Conservation (phyloP, 2,329 filamentous ascomycete species). For the Monosporascus sp. region DNA sequence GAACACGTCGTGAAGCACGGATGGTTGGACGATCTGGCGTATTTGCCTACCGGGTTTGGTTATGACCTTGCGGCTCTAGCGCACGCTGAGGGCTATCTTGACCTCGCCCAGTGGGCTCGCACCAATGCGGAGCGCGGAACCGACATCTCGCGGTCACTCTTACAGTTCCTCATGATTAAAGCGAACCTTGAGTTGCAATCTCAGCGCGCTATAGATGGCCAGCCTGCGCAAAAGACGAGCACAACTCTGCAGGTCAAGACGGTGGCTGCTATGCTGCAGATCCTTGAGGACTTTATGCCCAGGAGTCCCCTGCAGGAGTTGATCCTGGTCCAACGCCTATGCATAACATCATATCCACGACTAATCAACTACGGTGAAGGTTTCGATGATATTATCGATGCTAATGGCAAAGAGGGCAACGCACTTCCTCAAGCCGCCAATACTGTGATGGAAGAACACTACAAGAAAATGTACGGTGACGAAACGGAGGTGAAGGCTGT, state of each 20-base stretch:
- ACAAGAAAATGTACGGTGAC: slow-evolving; percentile 95
- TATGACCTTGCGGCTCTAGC: slow-evolving; percentile 83
- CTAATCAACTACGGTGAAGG: slow-evolving; percentile 95
- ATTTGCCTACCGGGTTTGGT: slow-evolving; percentile 76
- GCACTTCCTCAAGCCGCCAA: slow-evolving; percentile 74
- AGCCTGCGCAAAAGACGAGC: slow-evolving; percentile 53
- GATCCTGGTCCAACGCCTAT: slow-evolving; percentile 76
- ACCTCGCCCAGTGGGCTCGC: slow-evolving; percentile 76
- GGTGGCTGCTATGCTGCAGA: slow-evolving; percentile 72
- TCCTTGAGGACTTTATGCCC: slow-evolving; percentile 67
- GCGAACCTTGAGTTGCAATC: slow-evolving; percentile 72
- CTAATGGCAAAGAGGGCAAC: slow-evolving; percentile 78
- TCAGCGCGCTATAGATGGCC: slow-evolving; percentile 64
- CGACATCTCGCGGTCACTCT: slow-evolving; percentile 65
- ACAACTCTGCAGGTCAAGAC: slow-evolving; percentile 81
- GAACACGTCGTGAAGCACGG: slow-evolving; percentile 76
- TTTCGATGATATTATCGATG: slow-evolving; percentile 85
- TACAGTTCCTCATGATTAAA: slow-evolving; percentile 81
- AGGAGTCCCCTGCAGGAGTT: slow-evolving; percentile 60
- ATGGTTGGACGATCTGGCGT: slow-evolving; percentile 80
- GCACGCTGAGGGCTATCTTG: slow-evolving; percentile 73
- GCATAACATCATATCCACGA: slow-evolving; percentile 87
- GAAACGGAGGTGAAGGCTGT: slow-evolving; percentile 83
- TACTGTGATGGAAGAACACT: slow-evolving; percentile 92
- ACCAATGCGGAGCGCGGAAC: slow-evolving; percentile 61